Evolutionary conservation across 106 monocot species (phyloP), one percentile per base, ranked within the genome.

Genomic region (Acorus gramineus): DNA sequence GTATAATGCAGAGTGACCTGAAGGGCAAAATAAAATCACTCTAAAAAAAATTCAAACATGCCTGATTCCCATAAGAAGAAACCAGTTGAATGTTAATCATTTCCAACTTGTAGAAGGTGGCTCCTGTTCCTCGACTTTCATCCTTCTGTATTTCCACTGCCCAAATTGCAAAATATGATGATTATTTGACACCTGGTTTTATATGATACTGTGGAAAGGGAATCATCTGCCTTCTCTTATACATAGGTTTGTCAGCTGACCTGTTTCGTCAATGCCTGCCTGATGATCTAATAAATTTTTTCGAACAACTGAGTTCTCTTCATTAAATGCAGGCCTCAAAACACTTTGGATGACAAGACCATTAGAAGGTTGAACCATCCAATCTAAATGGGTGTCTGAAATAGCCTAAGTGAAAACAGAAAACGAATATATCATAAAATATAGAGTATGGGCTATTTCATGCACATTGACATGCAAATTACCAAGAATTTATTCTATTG

Each of bases 1-100:
- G 28, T 0, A 28, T 28, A 28, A 28, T 28, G 3, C 43, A 55
- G 43, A 65, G 11, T 55, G 11, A 51, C 42, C 10, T 42, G 42
- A 51, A 65, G 12, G 12, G 14, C 45, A 59, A 2, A 59, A 52
- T 50, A 74, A 60, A 11, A 46, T 11, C 6, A 9, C 7, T 5
- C 53, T 54, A 13, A 56, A 56, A 53, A 43, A 49, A 55, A 46
- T 63, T 53, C 44, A 65, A 59, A 53, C 72, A 71, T 77, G 59
- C 93, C 84, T 89, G 79, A 80, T 66, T 89, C 70, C 93, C 89
- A 71, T 73, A 79, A 44, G 93, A 53, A 71, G 89, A 85, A 63
- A 82, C 74, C 53, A 94, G 61, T 52, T 86, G 84, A 57, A 94
- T 89, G 71, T 73, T 86, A 46, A 86, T 64, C 64, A 94, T 71